A percentile compares a stretch with the other conserved stretches of the same genome.
phyloP scores from a whole-genome alignment of 495 filamentous ascomycete genomes.

The Astrothelium subdiscretum region DNA sequence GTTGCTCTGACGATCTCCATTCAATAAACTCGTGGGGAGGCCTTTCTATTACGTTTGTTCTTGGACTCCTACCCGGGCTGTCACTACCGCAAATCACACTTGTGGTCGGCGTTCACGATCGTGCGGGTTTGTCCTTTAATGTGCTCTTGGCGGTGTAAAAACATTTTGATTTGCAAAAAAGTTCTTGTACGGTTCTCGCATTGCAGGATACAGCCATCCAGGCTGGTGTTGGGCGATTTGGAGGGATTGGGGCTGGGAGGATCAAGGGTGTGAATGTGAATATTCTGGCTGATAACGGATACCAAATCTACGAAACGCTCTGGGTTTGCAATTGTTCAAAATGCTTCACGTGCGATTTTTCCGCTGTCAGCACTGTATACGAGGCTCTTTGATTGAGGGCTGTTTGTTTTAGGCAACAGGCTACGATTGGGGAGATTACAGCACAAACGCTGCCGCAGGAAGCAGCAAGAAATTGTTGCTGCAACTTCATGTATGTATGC shows the following conservation, averaged over 20 bases:
- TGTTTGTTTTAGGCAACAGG: neutral
- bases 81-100: neutral
- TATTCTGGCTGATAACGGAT: neutral
- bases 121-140: neutral
- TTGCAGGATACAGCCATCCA: neutral
- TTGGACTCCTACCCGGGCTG: neutral
- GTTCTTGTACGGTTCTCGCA: neutral
- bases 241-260: neutral
- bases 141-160: slow-evolving; percentile 1
- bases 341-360: neutral
- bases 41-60: neutral
- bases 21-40: too few species aligned
- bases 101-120: neutral
- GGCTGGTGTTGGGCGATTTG: neutral
- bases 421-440: neutral
- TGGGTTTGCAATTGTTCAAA: neutral
- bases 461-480: neutral
- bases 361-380: neutral
- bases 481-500: neutral
- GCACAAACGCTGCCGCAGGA: neutral
- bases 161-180: neutral
- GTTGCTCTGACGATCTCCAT: neutral
- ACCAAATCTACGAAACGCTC: neutral
- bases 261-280: neutral
- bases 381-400: neutral